Evolutionary conservation across 805 yeast genomes (phyloP).

Genomic region (Diddensiella santjacobensis): DNA sequence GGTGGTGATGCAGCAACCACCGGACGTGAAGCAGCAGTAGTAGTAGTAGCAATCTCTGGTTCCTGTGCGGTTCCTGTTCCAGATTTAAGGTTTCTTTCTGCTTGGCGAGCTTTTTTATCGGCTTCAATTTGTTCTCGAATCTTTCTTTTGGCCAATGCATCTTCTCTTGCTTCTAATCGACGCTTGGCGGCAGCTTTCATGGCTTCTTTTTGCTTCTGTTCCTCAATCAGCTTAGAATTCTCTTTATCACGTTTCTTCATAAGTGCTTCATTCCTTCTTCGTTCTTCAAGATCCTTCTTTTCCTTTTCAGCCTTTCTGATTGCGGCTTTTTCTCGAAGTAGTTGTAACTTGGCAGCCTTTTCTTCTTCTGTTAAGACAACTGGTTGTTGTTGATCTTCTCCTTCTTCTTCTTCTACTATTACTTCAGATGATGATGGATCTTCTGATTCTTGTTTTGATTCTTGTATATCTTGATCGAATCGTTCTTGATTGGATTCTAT

Average conservation of each 20-base stretch:
- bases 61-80: conserved; percentile 11
- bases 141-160: conserved; percentile 29
- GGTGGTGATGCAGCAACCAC: conserved; percentile 16
- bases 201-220: conserved; percentile 31
- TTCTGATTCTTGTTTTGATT: conserved; percentile 4
- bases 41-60: conserved; percentile 11
- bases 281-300: conserved; percentile 30
- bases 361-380: conserved; percentile 29
- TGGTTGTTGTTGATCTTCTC: not conserved
- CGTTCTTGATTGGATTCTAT: conserved; percentile 28
- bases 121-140: conserved; percentile 34
- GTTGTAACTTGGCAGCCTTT: conserved; percentile 29
- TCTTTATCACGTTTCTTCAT: conserved; percentile 30
- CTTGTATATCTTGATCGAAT: conserved; percentile 19
- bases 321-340: conserved; percentile 30
- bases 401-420: conserved; percentile 5
- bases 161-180: conserved; percentile 30
- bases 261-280: conserved; percentile 29
- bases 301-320: conserved; percentile 31
- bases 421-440: not conserved
- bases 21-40: conserved; percentile 17
- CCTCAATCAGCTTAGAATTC: conserved; percentile 27
- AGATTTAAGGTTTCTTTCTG: conserved; percentile 21
- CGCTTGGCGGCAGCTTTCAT: conserved; percentile 31
- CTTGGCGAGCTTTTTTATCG: conserved; percentile 27